Conservation (phyloP, 352 stramenopile species). For the Pythium aphanidermatum region DNA sequence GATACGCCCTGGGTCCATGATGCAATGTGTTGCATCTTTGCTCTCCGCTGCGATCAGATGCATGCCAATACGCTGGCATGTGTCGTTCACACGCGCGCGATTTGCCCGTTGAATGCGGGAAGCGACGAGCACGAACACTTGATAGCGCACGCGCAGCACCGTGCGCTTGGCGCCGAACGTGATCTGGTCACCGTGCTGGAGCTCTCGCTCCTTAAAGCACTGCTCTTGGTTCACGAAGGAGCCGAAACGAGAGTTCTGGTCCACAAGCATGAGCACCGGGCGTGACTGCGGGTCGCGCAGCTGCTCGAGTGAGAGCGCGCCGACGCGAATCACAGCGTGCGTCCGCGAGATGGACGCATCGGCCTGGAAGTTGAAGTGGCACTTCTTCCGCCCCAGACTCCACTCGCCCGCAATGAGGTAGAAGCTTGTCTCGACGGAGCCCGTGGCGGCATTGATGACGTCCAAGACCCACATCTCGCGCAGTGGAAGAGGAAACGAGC, state of each 20-base stretch:
- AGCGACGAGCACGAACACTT: constrained; percentile 71
- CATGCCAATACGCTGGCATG: constrained; percentile 78
- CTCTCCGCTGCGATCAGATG: constrained; percentile 53
- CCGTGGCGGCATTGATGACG: constrained; percentile 37
- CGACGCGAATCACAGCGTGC: constrained; percentile 71
- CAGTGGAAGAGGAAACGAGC: too few relatives aligned
- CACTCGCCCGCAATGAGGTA: constrained; percentile 81
- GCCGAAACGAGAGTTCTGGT: constrained; percentile 81
- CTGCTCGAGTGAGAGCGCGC: constrained; percentile 49
- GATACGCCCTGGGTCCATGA: constrained; percentile 78
- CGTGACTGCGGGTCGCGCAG: constrained; percentile 47
- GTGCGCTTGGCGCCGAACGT: constrained; percentile 83
- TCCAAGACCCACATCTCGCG: constrained; percentile 74
- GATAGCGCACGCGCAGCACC: constrained; percentile 74
- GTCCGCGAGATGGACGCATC: constrained; percentile 80
- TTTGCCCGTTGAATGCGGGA: constrained; percentile 63
- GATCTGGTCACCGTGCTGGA: constrained; percentile 67
- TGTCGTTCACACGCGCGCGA: constrained; percentile 57
- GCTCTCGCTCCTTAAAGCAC: constrained; percentile 32
- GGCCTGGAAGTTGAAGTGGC: constrained; percentile 78
- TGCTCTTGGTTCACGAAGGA: constrained; percentile 84
- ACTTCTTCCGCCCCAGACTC: constrained; percentile 78
- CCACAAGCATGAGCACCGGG: constrained; percentile 63
- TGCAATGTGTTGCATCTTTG: constrained; percentile 74
- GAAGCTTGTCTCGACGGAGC: constrained; percentile 47